phyloP scores from a whole-genome alignment of 1,284 basidiomycete genomes.

The Puccinia triticina region DNA sequence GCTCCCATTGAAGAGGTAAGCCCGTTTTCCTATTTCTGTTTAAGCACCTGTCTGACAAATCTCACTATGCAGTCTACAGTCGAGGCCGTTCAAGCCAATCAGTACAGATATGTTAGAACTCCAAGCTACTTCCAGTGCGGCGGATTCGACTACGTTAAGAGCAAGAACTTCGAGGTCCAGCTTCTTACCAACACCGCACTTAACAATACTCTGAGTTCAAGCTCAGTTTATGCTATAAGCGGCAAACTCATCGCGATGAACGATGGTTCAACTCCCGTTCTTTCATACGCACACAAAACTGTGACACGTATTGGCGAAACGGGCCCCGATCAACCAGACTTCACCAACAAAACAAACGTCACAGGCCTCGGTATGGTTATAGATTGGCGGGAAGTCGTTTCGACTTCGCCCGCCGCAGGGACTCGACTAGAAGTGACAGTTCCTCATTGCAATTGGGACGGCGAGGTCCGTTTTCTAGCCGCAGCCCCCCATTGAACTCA shows the following conservation, averaged over 20 bases:
- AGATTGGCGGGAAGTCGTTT: background rate
- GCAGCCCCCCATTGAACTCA: too few relatives aligned
- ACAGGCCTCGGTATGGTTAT: background rate
- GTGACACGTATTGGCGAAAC: background rate
- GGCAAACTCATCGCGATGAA: background rate
- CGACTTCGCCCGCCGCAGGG: background rate
- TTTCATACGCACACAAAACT: background rate
- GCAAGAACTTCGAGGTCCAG: background rate
- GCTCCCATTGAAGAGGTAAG: too few relatives aligned
- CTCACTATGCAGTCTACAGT: too few relatives aligned
- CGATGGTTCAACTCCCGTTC: background rate
- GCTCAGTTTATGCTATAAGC: background rate
- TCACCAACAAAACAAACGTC: background rate
- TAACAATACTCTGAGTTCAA: background rate
- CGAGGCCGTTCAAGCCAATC: too few relatives aligned
- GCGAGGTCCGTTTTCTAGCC: background rate
- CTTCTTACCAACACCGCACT: background rate
- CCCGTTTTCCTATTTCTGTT: too few relatives aligned
- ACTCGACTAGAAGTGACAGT: background rate
- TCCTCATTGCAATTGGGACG: background rate
- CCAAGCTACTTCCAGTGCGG: background rate
- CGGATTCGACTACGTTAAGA: background rate
- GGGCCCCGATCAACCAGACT: background rate
- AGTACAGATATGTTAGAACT: background rate
- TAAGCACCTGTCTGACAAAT: too few relatives aligned